Evolutionary conservation across 1,284 basidiomycete genomes (phyloP).

Genomic region (Coriolopsis trogii): DNA sequence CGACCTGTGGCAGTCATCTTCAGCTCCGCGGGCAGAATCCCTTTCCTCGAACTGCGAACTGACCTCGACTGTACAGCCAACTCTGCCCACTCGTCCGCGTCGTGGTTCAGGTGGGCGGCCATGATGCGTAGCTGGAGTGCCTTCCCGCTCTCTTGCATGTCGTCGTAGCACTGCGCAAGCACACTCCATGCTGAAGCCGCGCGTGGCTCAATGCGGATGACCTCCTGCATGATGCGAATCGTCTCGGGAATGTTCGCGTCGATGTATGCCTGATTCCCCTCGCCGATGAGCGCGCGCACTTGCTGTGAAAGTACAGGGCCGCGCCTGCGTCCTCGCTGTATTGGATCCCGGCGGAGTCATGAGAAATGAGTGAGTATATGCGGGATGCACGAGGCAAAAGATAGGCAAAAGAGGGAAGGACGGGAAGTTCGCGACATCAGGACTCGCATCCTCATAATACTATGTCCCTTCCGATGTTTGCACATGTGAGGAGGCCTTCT

Average conservation of each 20-base stretch:
- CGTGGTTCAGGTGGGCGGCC: slow-evolving; percentile 85
- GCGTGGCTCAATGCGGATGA: slow-evolving; percentile 91
- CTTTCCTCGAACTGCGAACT: slow-evolving; percentile 12
- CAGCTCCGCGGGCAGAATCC: not conserved
- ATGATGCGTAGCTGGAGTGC: slow-evolving; percentile 87
- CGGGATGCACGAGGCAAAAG: too few relatives aligned
- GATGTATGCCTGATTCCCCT: slow-evolving; percentile 88
- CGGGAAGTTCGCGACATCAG: too few relatives aligned
- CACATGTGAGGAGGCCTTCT: too few relatives aligned
- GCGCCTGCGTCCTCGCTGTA: slow-evolving; percentile 41
- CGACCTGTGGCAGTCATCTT: slow-evolving; percentile 44
- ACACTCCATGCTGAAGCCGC: slow-evolving; percentile 87
- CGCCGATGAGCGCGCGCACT: slow-evolving; percentile 80
- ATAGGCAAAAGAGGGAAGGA: not conserved
- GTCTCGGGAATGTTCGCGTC: slow-evolving; percentile 70
- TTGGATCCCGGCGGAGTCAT: not conserved
- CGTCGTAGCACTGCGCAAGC: slow-evolving; percentile 79
- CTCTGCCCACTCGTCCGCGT: slow-evolving; percentile 87
- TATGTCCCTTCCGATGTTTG: too few relatives aligned
- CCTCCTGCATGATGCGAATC: slow-evolving; percentile 84
- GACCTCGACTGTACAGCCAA: slow-evolving; percentile 79
- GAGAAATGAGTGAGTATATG: too few relatives aligned
- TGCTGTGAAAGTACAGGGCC: slow-evolving; percentile 77
- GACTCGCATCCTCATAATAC: too few relatives aligned
- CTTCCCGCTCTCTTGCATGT: slow-evolving; percentile 68